A percentile compares a stretch with the other conserved stretches of the same genome.
These are phyloP conservation scores for Russula sp. DNA, from an alignment of 768 basidiomycete genomes.

Conservation along the genomic window DNA sequence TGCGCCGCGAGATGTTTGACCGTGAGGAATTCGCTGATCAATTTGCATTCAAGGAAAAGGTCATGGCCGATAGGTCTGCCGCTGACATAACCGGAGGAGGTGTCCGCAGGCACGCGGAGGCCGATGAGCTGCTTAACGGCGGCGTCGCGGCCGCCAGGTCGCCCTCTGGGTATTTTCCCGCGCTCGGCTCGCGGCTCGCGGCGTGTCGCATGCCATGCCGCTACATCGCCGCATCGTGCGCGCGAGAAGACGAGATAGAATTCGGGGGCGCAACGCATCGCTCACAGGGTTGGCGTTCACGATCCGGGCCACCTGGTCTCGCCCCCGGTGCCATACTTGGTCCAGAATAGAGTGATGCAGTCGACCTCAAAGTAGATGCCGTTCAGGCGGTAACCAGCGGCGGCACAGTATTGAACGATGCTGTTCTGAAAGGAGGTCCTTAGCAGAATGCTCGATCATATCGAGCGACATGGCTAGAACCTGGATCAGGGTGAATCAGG, in stretches of 20 bases:
- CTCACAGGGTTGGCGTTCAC: not conserved
- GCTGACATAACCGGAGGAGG: not conserved
- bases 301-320: not conserved
- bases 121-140: not conserved
- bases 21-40: too few relatives aligned
- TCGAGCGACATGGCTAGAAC: too few relatives aligned
- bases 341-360: not conserved
- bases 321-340: not conserved
- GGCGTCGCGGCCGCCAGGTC: not conserved
- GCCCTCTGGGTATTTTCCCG: not conserved
- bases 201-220: not conserved
- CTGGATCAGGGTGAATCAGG: too few relatives aligned
- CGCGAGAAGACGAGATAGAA: not conserved
- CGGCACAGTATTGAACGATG: not conserved
- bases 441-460: too few relatives aligned
- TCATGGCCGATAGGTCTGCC: not conserved
- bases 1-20: too few relatives aligned
- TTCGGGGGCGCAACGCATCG: not conserved
- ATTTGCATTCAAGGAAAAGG: too few relatives aligned
- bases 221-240: not conserved
- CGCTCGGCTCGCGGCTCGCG: not conserved
- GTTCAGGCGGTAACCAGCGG: not conserved
- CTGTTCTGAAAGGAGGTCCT: not conserved
- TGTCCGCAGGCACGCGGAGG: not conserved
- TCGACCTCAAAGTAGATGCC: not conserved